Conservation (phyloP, 2,329 filamentous ascomycete species). For the Xylaria polymorpha region DNA sequence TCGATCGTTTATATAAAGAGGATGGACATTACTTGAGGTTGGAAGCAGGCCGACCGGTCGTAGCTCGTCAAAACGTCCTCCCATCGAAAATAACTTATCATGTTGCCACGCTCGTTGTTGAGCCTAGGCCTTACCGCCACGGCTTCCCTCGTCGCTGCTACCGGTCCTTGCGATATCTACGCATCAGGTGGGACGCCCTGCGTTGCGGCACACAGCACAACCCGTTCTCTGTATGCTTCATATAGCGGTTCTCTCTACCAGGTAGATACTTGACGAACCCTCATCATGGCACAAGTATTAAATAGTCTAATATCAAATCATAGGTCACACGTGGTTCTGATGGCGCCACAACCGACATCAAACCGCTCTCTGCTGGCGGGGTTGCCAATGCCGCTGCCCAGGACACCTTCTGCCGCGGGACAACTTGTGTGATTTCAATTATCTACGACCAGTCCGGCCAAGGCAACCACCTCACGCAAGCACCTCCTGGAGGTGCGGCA, state of each 20-base stretch:
- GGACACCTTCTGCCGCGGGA: slow-evolving; percentile 68
- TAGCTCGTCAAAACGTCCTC: neutral
- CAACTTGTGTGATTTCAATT: slow-evolving; percentile 70
- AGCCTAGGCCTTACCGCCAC: neutral
- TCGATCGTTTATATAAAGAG: slow-evolving; percentile 3
- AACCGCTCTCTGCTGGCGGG: slow-evolving; percentile 66
- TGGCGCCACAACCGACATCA: slow-evolving; percentile 51
- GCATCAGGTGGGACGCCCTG: slow-evolving; percentile 67
- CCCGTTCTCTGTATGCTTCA: slow-evolving; percentile 60
- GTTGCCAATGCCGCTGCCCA: slow-evolving; percentile 70
- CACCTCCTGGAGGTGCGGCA: slow-evolving; percentile 65
- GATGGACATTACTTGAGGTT: neutral
- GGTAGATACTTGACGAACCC: neutral
- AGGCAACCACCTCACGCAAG: slow-evolving; percentile 71
- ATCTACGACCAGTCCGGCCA: slow-evolving; percentile 74
- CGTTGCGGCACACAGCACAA: slow-evolving; percentile 73
- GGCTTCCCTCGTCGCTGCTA: neutral
- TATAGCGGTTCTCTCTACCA: slow-evolving; percentile 12
- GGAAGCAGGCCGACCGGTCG: neutral
- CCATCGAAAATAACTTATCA: neutral
- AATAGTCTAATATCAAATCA: neutral
- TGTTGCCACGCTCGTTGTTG: neutral
- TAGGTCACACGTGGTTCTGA: slow-evolving; percentile 5
- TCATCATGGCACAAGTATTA: neutral
- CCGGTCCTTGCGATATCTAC: slow-evolving; percentile 69